Evolutionary conservation across 306 rosid species (phyloP), one percentile per base, ranked within the genome.

Genomic region (Malus fusca): DNA sequence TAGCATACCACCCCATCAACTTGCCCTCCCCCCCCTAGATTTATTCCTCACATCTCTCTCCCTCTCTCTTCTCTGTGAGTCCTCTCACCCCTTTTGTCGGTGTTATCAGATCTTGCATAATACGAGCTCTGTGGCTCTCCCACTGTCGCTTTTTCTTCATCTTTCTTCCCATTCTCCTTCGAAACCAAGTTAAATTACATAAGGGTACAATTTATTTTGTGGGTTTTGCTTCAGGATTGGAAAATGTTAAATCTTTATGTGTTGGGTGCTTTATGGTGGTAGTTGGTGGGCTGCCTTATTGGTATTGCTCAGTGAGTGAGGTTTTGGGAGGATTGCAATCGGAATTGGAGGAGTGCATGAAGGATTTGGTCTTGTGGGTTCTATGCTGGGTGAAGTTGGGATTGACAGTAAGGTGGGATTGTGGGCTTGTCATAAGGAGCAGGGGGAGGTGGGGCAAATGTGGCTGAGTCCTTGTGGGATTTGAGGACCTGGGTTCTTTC

Each of bases 391-490:
- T 81, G 63, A 84, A 84, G 89, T 82, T 88, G 66, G 84, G 83
- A 26, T 78, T 77, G 81, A 84, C 85, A 82, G 82, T 84, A 78
- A 74, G 81, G 72, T 81, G 93, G 95, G 87, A 91, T 82, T 87
- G 85, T 77, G 91, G 88, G 66, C 85, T 87, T 86, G 90, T 94
- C 80, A 94, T 94, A 75, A 89, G 92, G 85, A 88, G 96, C 89
- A 87, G 96, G 87, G 91, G 96, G 80, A 88, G 95, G 81, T 91
- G 97, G 95, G 96, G 93, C 44, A 90, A 94, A 92, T 94, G 98
- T 84, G 98, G 97, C 70, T 94, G 80, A 92, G 71, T 64, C 42
- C 63, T 73, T 66, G 28, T 44, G 28, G 18, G 60, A 60, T 82
- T 74, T 82, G 51, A 71, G 68, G 68, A 71, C 46, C 77, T 60